phyloP scores from a whole-genome alignment of 2,329 filamentous ascomycete species.

The Hymenoscyphus occultus region DNA sequence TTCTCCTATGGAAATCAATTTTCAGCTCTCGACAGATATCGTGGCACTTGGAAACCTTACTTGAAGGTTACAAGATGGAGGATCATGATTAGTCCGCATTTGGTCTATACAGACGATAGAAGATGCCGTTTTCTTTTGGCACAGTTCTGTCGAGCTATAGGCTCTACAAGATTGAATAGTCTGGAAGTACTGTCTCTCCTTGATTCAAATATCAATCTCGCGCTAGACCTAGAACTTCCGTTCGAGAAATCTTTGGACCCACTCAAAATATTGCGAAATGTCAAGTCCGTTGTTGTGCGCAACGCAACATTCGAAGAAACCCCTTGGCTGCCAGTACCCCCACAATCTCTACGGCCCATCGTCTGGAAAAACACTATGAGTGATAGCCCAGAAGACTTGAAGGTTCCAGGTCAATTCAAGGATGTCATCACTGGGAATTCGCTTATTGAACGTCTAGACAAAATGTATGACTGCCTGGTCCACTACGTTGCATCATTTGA shows the following conservation, averaged over 20 bases:
- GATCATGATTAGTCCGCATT: not conserved
- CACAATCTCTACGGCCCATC: too few relatives aligned
- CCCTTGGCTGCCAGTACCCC: not conserved
- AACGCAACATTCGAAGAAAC: not conserved
- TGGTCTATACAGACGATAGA: not conserved
- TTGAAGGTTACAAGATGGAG: not conserved
- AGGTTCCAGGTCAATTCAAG: not conserved
- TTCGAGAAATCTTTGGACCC: not conserved
- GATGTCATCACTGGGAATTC: not conserved
- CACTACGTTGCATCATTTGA: not conserved
- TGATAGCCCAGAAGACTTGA: not conserved
- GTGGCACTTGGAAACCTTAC: not conserved
- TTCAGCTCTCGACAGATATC: not conserved
- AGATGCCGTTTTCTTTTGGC: not conserved
- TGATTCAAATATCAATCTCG: not conserved
- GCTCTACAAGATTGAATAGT: not conserved
- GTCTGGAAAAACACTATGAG: not conserved
- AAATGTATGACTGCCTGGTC: not conserved
- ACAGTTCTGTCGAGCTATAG: not conserved
- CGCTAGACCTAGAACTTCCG: not conserved
- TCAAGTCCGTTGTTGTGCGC: not conserved
- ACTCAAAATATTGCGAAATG: not conserved
- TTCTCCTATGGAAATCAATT: not conserved
- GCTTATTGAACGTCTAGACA: not conserved
- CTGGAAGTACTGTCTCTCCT: not conserved